phyloP scores from a whole-genome alignment of 768 basidiomycete genomes.

The Cystobasidium onofrii region DNA sequence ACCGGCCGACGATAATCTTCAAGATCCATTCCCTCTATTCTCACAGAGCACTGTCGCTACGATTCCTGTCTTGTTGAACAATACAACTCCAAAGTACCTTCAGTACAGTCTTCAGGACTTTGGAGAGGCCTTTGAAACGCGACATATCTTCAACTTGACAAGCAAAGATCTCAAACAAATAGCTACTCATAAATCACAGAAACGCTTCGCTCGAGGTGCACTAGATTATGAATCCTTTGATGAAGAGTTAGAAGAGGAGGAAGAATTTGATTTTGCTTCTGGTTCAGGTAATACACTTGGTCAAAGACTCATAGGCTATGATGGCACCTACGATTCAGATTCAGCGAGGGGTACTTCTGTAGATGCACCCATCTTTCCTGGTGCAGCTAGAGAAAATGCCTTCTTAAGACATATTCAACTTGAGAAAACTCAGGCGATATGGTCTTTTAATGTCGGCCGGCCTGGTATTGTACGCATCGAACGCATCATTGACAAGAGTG shows the following conservation, averaged over 20 bases:
- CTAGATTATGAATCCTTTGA: conserved; percentile 47
- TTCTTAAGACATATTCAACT: conserved; percentile 45
- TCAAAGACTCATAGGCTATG: conserved; percentile 42
- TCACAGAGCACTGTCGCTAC: conserved; percentile 3
- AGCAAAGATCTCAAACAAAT: conserved; percentile 62
- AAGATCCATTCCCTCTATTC: conserved; percentile 13
- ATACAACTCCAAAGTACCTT: conserved; percentile 18
- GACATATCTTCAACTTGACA: conserved; percentile 49
- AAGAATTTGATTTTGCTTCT: conserved; percentile 35
- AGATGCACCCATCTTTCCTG: conserved; percentile 1
- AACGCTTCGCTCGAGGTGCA: conserved; percentile 42
- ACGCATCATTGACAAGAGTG: conserved; percentile 61
- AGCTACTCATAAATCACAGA: conserved; percentile 49
- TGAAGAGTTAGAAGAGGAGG: conserved; percentile 35
- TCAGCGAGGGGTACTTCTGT: conserved; percentile 24
- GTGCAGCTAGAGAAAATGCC: conserved; percentile 39
- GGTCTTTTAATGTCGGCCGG: conserved; percentile 62
- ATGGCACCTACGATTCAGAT: conserved; percentile 45
- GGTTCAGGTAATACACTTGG: conserved; percentile 29
- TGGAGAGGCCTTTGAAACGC: neutral
- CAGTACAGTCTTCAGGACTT: conserved; percentile 26
- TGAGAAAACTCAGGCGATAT: conserved; percentile 65
- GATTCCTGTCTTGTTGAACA: conserved; percentile 20
- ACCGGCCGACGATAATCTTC: neutral
- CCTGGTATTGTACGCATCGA: conserved; percentile 70